phyloP scores from a whole-genome alignment of 2,329 filamentous ascomycete species.

The Tolypocladium tundrense region DNA sequence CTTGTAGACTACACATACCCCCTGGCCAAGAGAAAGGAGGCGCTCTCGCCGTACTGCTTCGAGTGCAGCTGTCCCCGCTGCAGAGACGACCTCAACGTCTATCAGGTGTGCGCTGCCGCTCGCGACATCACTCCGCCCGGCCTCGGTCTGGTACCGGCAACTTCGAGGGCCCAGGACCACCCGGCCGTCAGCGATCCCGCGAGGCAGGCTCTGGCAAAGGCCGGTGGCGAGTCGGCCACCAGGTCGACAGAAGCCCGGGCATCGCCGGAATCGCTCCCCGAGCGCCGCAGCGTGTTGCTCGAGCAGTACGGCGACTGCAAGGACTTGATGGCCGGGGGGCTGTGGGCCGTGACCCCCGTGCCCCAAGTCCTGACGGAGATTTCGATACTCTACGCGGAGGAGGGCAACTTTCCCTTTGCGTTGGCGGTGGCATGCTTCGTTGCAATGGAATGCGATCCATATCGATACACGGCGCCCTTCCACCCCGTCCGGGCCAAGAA shows the following conservation, averaged over 20 bases:
- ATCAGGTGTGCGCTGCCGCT: constrained; percentile 36
- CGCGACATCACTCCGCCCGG: constrained; percentile 32
- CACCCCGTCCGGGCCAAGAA: constrained; percentile 39
- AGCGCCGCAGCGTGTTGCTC: constrained; percentile 11
- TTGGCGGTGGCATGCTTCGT: constrained; percentile 38
- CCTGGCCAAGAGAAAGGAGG: constrained; percentile 28
- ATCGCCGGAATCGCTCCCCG: constrained; percentile 13
- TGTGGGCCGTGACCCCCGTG: constrained; percentile 42
- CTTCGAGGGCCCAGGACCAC: constrained; percentile 17
- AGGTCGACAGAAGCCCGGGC: constrained; percentile 14
- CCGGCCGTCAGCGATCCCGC: constrained; percentile 11
- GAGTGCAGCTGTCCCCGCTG: constrained; percentile 41
- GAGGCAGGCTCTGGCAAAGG: constrained; percentile 8
- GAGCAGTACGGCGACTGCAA: constrained; percentile 13
- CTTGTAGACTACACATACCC: constrained; percentile 36
- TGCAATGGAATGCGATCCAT: constrained; percentile 37
- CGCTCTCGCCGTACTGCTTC: constrained; percentile 41
- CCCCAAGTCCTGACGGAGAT: constrained; percentile 33
- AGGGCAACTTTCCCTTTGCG: constrained; percentile 29
- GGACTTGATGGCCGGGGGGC: constrained; percentile 13
- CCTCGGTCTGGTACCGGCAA: constrained; percentile 32
- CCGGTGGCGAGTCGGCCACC: constrained; percentile 15
- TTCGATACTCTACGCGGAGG: constrained; percentile 32
- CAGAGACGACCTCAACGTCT: constrained; percentile 39
- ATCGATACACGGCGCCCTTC: constrained; percentile 39